Evolutionary conservation across 805 yeast species (phyloP).

Genomic region (Candida ulmi): DNA sequence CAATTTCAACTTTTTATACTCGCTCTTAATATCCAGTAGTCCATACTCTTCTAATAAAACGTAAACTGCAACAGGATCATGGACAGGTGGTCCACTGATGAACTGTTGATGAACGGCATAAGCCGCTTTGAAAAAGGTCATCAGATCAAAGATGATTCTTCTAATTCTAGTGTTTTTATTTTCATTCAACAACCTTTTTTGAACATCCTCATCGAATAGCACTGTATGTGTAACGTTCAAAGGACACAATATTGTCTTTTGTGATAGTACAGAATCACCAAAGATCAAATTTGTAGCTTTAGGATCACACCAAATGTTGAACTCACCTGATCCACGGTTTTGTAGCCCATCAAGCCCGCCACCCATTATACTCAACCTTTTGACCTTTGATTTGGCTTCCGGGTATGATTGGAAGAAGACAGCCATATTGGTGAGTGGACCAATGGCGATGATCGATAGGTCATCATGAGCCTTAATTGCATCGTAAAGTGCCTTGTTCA

Average conservation of each 20-base stretch:
- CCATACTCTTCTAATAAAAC: conserved; percentile 39
- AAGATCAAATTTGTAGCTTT: conserved; percentile 62
- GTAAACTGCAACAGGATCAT: conserved; percentile 72
- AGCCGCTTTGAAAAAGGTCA: conserved; percentile 43
- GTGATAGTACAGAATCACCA: conserved; percentile 34
- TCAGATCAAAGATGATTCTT: conserved; percentile 46
- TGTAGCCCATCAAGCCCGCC: conserved; percentile 41
- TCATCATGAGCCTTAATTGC: conserved; percentile 40
- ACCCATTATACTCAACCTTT: conserved; percentile 68
- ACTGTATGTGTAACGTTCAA: conserved; percentile 68
- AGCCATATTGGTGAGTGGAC: conserved; percentile 72
- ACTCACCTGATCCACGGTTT: conserved; percentile 52
- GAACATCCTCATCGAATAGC: conserved; percentile 40
- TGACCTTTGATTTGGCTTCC: conserved; percentile 41
- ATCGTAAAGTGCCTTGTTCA: conserved; percentile 25
- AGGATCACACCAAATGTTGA: conserved; percentile 73
- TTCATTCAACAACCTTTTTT: conserved; percentile 33
- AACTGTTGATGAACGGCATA: conserved; percentile 39
- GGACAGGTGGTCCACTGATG: conserved; percentile 64
- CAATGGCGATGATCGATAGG: conserved; percentile 65
- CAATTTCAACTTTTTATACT: conserved; percentile 9
- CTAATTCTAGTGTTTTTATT: conserved; percentile 38
- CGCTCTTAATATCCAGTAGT: conserved; percentile 14
- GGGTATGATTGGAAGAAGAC: conserved; percentile 51
- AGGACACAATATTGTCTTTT: conserved; percentile 53